Evolutionary conservation across 1,284 basidiomycete species (phyloP).

Genomic region (Phellopilus nigrolimitatus): DNA sequence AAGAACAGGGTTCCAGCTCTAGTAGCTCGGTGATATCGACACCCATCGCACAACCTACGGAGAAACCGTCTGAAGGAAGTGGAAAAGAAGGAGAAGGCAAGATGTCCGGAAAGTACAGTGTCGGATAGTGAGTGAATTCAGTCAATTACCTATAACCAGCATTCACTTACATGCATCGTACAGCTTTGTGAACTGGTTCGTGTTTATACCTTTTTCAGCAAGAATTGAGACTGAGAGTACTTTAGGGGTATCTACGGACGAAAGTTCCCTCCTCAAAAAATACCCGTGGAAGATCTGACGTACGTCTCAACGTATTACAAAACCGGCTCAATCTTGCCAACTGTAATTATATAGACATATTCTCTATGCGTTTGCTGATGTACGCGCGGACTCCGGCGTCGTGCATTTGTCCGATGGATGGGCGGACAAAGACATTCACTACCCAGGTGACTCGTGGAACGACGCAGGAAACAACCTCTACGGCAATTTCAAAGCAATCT

Average conservation of each 20-base stretch:
- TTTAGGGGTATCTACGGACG: constrained; percentile 91
- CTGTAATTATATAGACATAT: constrained; percentile 50
- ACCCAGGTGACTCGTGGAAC: constrained; percentile 83
- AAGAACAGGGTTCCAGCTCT: not conserved
- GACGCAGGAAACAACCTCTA: constrained; percentile 83
- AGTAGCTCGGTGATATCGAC: constrained; percentile 1
- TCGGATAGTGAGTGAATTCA: constrained; percentile 66
- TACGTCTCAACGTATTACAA: constrained; percentile 40
- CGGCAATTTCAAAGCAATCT: constrained; percentile 92
- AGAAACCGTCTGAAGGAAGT: constrained; percentile 6
- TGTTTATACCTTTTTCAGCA: not conserved
- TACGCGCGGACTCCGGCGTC: constrained; percentile 77
- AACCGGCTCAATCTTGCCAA: constrained; percentile 19
- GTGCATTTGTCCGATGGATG: constrained; percentile 87
- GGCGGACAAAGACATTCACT: constrained; percentile 91
- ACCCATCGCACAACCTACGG: constrained; percentile 1
- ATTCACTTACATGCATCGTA: constrained; percentile 16
- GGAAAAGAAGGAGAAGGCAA: constrained; percentile 26
- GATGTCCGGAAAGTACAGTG: constrained; percentile 56
- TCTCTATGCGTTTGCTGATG: constrained; percentile 87
- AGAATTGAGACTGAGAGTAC: constrained; percentile 20
- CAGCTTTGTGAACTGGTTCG: constrained; percentile 75
- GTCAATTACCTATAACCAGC: constrained; percentile 7
- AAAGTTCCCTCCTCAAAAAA: constrained; percentile 78
- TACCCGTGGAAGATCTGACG: constrained; percentile 81